Evolutionary conservation across 805 yeast genomes (phyloP), one percentile per base, ranked within the genome.

Genomic region (Schizosaccharomyces cryophilus): DNA sequence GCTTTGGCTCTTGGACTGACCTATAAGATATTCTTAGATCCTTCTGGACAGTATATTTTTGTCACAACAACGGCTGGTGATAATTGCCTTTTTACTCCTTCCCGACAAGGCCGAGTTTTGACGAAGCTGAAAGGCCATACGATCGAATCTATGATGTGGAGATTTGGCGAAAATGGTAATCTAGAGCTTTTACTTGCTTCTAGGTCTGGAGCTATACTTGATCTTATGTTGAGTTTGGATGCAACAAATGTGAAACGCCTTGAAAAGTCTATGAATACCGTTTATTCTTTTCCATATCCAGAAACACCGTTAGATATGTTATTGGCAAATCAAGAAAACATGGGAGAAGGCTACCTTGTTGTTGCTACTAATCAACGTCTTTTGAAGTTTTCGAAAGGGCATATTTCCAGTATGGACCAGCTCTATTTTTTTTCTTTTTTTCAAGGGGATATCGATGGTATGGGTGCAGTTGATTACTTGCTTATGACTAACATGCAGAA

Each of bases 11-110:
- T 66, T 0, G 72, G 68, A 30, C 60, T 67, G 19, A 69, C 74
- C 21, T 68, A 66, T 26, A 65, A 69, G 47, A 69, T 80, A 1
- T 81, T 71, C 66, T 69, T 77, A 56, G 84, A 80, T 66, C 75
- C 77, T 0, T 66, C 75, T 0, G 84, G 85, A 1, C 68, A 71
- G 11, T 82, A 80, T 65, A 66, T 81, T 42, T 71, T 82, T 11
- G 73, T 79, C 0, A 73, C 80, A 6, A 78, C 82, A 0, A 66
- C 70, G 5, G 70, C 69, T 38, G 70, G 73, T 45, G 81, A 79
- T 60, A 76, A 76, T 66, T 79, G 78, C 63, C 67, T 79, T 47
- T 75, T 78, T 65, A 66, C 68, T n/a, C 69, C 70, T 3, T 69
- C 78, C 11, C 67, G 69, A 2, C 73, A 71, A 19, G 74, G 76